Percentiles rank a stretch among this genome's conserved stretches.
phyloP scores from a whole-genome alignment of 1,139 yeast genomes.

The Yamadazyma membranifaciens region DNA sequence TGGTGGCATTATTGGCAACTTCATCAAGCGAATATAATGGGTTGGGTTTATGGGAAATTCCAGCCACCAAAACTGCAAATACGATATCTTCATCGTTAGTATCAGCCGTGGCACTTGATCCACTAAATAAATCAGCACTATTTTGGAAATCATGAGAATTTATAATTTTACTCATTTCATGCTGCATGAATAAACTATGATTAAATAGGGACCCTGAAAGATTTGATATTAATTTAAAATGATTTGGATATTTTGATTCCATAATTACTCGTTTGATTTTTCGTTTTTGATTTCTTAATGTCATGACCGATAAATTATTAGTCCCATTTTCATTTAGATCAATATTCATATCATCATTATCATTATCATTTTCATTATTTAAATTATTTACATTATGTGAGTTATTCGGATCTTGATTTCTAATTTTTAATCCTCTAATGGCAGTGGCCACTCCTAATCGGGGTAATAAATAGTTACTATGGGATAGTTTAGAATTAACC shows the following conservation, averaged over 20 bases:
- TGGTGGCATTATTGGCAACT: slow-evolving; percentile 1
- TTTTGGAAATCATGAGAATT: slow-evolving; percentile 15
- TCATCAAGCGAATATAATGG: slow-evolving; percentile 9
- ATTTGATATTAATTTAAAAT: slow-evolving; percentile 33
- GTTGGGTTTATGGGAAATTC: slow-evolving; percentile 22
- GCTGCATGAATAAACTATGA: slow-evolving; percentile 32
- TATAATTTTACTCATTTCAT: slow-evolving; percentile 26
- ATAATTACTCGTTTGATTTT: slow-evolving; percentile 29
- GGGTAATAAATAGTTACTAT: slow-evolving; percentile 42
- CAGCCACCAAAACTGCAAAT: slow-evolving; percentile 36
- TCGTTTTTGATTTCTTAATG: slow-evolving; percentile 34
- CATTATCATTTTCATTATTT: slow-evolving; percentile 42
- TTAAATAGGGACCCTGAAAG: slow-evolving; percentile 40
- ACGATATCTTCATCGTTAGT: slow-evolving; percentile 38
- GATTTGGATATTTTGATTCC: slow-evolving; percentile 39
- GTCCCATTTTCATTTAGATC: slow-evolving; percentile 10
- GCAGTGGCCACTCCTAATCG: slow-evolving; percentile 47
- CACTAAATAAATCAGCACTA: slow-evolving; percentile 14
- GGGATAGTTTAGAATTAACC: slow-evolving; percentile 35
- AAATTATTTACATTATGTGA: slow-evolving; percentile 17
- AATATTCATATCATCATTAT: slow-evolving; percentile 29
- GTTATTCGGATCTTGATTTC: slow-evolving; percentile 13
- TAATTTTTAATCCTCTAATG: slow-evolving; percentile 42
- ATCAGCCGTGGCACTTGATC: slow-evolving; percentile 18
- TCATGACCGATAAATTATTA: slow-evolving; percentile 28